These are phyloP conservation scores for Hymenoscyphus albidus DNA, from an alignment of 2,329 filamentous ascomycete species.

Conservation along the genomic window DNA sequence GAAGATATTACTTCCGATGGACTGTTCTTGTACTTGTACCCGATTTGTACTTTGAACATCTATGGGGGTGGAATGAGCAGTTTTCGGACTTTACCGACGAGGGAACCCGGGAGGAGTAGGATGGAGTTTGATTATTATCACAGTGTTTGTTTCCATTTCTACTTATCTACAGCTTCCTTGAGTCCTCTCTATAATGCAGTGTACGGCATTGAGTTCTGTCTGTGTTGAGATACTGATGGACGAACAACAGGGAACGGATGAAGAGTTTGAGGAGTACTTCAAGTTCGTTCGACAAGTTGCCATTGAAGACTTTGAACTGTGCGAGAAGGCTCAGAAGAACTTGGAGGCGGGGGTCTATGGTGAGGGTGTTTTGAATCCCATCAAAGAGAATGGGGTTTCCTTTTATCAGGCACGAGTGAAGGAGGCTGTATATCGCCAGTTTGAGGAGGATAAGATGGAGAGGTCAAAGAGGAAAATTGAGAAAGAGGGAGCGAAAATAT, in stretches of 20 bases:
- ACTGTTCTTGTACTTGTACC: constrained; percentile 55
- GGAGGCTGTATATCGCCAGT: constrained; percentile 27
- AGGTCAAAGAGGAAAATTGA: constrained; percentile 15
- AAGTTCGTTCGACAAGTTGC: constrained; percentile 54
- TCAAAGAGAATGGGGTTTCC: constrained; percentile 52
- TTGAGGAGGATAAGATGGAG: constrained; percentile 22
- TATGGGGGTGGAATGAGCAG: constrained; percentile 56
- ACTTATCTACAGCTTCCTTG: too few relatives aligned
- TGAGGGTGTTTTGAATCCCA: constrained; percentile 52
- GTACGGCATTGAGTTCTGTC: background rate
- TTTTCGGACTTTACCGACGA: constrained; percentile 51
- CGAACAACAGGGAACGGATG: constrained; percentile 36
- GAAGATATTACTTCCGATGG: constrained; percentile 43
- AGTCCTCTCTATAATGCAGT: background rate
- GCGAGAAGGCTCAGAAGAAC: constrained; percentile 53
- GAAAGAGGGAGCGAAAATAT: background rate
- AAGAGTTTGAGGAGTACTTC: constrained; percentile 54
- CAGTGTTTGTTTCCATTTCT: constrained; percentile 16
- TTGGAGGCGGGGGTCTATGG: constrained; percentile 50
- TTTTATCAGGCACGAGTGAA: constrained; percentile 38
- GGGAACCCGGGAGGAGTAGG: constrained; percentile 45
- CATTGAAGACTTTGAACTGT: constrained; percentile 53
- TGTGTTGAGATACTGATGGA: background rate
- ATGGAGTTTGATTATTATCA: constrained; percentile 61
- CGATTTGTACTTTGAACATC: constrained; percentile 52